phyloP scores from a whole-genome alignment of 345 rosid species.

The Gossypium herbaceum region DNA sequence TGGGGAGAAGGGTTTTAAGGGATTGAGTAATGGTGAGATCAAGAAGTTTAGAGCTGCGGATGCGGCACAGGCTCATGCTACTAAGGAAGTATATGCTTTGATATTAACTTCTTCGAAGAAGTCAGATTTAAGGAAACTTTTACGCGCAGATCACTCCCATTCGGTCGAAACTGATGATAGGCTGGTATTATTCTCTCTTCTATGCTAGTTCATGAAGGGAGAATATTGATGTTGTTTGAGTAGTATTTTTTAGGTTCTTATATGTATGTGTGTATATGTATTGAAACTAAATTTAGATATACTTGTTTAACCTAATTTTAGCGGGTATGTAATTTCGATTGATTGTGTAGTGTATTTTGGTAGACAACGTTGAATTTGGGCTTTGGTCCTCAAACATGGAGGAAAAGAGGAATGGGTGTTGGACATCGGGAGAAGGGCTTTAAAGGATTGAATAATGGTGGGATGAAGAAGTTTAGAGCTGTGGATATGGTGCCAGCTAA shows the following conservation, averaged over 20 bases:
- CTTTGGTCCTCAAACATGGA: not conserved
- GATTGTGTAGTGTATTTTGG: too few relatives aligned
- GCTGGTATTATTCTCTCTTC: too few relatives aligned
- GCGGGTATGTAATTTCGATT: too few relatives aligned
- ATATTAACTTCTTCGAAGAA: constrained; percentile 85
- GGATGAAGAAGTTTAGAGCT: constrained; percentile 67
- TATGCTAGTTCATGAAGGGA: too few relatives aligned
- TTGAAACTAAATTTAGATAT: too few relatives aligned
- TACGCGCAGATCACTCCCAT: constrained; percentile 77
- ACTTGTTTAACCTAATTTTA: too few relatives aligned
- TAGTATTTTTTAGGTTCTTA: too few relatives aligned
- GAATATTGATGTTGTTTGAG: too few relatives aligned
- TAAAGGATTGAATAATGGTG: constrained; percentile 26
- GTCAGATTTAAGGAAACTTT: constrained; percentile 66
- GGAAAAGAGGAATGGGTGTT: constrained; percentile 36
- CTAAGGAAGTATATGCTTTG: constrained; percentile 79
- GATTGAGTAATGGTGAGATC: constrained; percentile 26
- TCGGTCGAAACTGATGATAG: constrained; percentile 64
- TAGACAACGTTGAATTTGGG: too few relatives aligned
- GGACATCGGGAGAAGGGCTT: constrained; percentile 36
- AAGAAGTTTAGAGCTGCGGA: constrained; percentile 71
- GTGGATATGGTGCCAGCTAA: constrained; percentile 57
- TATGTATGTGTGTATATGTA: too few relatives aligned
- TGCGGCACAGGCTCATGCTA: constrained; percentile 72
- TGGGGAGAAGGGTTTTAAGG: constrained; percentile 33